Evolutionary conservation across 1,139 yeast species (phyloP), one percentile per base, ranked within the genome.

Genomic region (Saccharomyces hybrid): DNA sequence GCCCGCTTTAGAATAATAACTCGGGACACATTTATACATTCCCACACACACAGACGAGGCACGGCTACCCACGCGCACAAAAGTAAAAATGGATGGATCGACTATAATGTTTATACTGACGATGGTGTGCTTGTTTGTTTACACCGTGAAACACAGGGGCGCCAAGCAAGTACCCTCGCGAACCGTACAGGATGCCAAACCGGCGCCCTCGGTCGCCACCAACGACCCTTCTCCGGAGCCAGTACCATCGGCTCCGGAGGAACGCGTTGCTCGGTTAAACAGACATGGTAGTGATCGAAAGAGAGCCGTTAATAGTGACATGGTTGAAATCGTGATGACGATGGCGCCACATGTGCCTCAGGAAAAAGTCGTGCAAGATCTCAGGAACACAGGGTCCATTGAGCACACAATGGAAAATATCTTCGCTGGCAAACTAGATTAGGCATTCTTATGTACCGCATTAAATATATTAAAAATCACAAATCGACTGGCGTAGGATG

Each of bases 251-350:
- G n/a, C n/a, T 14, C 16, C 16, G 13, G 23, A 46, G 26, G 8
- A 23, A 13, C 31, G 25, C 20, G 31, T 25, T 29, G 13, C 20
- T 52, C 57, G 13, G 28, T 53, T 2, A 57, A 65, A 44, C 62
- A 71, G 54, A 52, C 70, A 42, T 16, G 6, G 16, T 14, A 23
- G 14, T 13, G 8, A 25, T 16, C 31, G 16, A 16, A 73, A 80
- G 53, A 80, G 96, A 54, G 77, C 74, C 2, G 86, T 87, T n/a
- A 85, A 89, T 2, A 79, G 77, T 9, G 83, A 81, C 58, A 91
- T 91, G 98, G 77, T 91, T 50, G 95, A 87, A 60, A 84, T 88
- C 0, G 97, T 91, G 1, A 88, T 84, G 62, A 81, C 90, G 28
- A 76, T 91, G 58, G 96, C 90, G 0, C 97, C 98, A 1, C 76